Evolutionary conservation across 2,329 filamentous ascomycete genomes (phyloP), one percentile per base, ranked within the genome.

Genomic region (Gyromitra esculenta): DNA sequence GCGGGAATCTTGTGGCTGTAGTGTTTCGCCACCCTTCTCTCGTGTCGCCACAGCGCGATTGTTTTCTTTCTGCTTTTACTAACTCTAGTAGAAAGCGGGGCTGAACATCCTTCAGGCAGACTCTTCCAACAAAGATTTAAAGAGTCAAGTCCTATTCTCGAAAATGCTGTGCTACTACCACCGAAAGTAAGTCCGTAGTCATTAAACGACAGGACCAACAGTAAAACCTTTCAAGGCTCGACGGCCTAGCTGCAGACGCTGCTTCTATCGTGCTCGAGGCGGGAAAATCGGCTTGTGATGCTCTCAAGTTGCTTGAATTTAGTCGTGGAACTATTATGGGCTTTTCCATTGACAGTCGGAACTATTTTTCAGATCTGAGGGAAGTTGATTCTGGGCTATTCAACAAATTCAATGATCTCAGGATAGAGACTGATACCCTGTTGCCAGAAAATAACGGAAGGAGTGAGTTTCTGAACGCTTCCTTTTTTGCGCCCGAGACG

Each of bases 341-440:
- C 7, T 56, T 41, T 62, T 31, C 48, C 11, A 72, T 77, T 18
- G 72, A 75, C 25, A 76, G 31, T 59, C 71, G 75, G 7, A 37
- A 43, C 13, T 73, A 77, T 25, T 9, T 75, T 13, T 48, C 73
- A 52, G 69, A 73, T 5, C 54, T 76, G 5, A 54, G 52, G n/a
- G 9, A 13, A n/a, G 9, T 9, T 4, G 5, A 68, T 15, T 60
- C 69, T 0, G n/a, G 45, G 11, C 50, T 59, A 4, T 66, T 21
- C 13, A 15, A 50, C 4, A 66, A 45, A 54, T 72, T 73, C 50
- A 54, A 54, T 1, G n/a, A 56, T 6, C 71, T 74, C 18, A 21
- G 64, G 1, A 9, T 2, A 3, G 41, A 62, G 39, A 69, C 52
- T 9, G 70, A 64, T 52, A 18, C 37, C 8, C 70, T 25, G 25